These are phyloP conservation scores for Daldinia childiae DNA, from an alignment of 495 filamentous ascomycete species.

Conservation along the genomic window DNA sequence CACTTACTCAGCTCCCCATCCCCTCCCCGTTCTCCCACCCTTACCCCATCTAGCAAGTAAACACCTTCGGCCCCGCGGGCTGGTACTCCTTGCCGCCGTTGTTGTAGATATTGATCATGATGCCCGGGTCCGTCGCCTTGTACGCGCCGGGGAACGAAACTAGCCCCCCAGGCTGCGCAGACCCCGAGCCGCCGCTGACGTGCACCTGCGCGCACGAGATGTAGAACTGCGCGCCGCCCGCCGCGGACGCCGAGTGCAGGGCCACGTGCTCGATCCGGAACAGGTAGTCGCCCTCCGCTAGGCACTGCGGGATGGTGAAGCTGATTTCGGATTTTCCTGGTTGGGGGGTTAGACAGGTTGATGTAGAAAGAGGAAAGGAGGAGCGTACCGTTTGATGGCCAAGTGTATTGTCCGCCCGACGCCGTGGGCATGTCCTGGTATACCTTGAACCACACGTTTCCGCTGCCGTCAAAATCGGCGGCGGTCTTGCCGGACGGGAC, in stretches of 20 bases:
- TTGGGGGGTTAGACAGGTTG: neutral
- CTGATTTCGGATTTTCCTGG: constrained; percentile 48
- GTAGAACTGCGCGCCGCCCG: constrained; percentile 65
- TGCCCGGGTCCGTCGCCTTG: constrained; percentile 53
- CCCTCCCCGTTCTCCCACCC: neutral
- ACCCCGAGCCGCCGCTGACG: constrained; percentile 54
- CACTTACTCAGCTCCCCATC: neutral
- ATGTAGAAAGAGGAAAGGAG: neutral
- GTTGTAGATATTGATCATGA: constrained; percentile 62
- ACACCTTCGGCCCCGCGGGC: constrained; percentile 43
- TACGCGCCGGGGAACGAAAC: constrained; percentile 58
- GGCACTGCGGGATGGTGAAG: constrained; percentile 59
- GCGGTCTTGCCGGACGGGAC: constrained; percentile 58
- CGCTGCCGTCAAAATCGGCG: constrained; percentile 58
- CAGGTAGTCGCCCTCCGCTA: constrained; percentile 66
- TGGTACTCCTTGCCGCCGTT: constrained; percentile 44
- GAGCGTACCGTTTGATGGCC: constrained; percentile 55
- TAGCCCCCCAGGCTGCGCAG: constrained; percentile 47
- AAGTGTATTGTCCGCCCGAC: constrained; percentile 50
- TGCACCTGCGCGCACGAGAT: constrained; percentile 59
- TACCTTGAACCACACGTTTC: constrained; percentile 64
- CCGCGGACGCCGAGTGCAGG: constrained; percentile 55
- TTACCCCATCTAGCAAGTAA: constrained; percentile 29
- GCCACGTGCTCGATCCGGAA: constrained; percentile 68
- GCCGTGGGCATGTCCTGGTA: constrained; percentile 56